These are phyloP conservation scores for Populus ilicifolia DNA, from an alignment of 345 rosid genomes.

Conservation along the genomic window DNA sequence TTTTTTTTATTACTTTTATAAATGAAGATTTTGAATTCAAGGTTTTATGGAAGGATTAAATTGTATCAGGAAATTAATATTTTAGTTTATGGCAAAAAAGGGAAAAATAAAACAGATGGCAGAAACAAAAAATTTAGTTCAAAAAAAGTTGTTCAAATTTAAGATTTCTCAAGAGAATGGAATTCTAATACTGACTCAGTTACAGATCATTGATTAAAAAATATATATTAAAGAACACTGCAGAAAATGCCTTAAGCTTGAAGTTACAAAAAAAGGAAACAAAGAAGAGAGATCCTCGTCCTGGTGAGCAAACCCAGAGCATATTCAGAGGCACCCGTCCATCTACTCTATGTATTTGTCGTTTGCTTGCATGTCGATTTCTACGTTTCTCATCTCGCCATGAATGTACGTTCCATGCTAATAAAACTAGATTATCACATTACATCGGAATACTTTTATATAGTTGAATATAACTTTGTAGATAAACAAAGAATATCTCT, in stretches of 20 bases:
- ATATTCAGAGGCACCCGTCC: background rate
- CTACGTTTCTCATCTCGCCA: background rate
- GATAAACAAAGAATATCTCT: constrained; percentile 14
- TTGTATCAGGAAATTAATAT: too few species aligned
- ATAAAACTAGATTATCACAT: background rate
- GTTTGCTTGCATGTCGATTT: background rate
- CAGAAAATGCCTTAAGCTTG: background rate
- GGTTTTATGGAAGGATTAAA: too few species aligned
- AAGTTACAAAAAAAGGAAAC: background rate
- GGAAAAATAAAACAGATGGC: too few species aligned
- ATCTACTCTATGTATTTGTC: background rate
- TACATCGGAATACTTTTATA: background rate
- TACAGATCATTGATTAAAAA: too few species aligned
- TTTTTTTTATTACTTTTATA: too few species aligned
- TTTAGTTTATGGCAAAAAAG: too few species aligned
- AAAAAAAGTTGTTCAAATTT: too few species aligned
- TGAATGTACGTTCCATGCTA: background rate
- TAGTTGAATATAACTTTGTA: background rate
- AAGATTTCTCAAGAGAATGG: too few species aligned
- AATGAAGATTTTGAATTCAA: too few species aligned
- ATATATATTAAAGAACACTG: too few species aligned
- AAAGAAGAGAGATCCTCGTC: background rate
- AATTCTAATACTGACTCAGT: too few species aligned
- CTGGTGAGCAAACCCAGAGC: background rate
- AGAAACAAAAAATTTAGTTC: too few species aligned